Conservation (phyloP, 176 grass and related monocot genomes). For the Rhynchospora breviuscula region DNA sequence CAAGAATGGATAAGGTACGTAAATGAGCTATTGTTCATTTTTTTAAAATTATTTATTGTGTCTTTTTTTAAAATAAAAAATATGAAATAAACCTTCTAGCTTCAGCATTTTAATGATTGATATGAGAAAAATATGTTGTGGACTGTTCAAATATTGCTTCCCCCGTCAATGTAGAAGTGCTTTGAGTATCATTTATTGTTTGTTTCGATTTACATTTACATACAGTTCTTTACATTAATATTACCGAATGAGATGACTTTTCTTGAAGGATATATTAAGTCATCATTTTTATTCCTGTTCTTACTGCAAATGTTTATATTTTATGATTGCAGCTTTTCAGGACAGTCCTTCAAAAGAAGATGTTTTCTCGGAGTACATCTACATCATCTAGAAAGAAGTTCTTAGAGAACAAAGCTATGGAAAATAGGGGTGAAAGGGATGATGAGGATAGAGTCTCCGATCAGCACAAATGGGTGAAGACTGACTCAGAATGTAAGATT, state of each 20-base stretch:
- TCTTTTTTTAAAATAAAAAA: neutral
- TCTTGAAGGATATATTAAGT: neutral
- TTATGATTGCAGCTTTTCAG: constrained; percentile 35
- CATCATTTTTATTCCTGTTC: neutral
- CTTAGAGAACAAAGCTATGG: constrained; percentile 45
- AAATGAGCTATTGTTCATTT: neutral
- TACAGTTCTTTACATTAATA: neutral
- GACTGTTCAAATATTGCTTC: neutral
- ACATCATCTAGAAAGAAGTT: constrained; percentile 27
- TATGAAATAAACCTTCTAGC: neutral
- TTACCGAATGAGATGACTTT: neutral
- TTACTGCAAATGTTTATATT: constrained; percentile 4
- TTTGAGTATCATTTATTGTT: neutral
- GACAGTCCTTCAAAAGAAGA: constrained; percentile 56
- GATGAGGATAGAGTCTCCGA: constrained; percentile 30
- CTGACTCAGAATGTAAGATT: constrained; percentile 90
- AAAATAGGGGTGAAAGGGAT: constrained; percentile 18
- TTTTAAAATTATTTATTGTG: neutral
- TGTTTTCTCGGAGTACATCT: constrained; percentile 24
- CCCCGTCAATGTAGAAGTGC: neutral
- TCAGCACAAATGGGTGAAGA: constrained; percentile 66
- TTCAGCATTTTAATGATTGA: neutral
- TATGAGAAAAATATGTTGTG: neutral
- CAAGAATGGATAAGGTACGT: constrained; percentile 78
- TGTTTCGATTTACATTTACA: neutral